Evolutionary conservation across 2,329 filamentous ascomycete genomes (phyloP), one percentile per base, ranked within the genome.

Genomic region (Fusarium sp.): DNA sequence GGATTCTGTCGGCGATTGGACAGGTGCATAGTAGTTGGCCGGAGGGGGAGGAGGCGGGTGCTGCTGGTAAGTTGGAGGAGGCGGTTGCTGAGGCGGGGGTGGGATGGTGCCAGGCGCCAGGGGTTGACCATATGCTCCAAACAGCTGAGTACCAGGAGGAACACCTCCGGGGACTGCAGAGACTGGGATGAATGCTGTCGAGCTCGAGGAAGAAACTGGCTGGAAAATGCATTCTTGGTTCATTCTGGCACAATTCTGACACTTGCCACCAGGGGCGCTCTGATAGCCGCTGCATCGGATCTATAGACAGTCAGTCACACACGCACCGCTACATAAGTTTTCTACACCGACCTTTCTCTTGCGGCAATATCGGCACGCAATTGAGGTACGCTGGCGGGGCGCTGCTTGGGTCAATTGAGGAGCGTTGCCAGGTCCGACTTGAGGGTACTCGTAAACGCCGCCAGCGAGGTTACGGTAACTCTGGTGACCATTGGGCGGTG

Each of bases 191-290:
- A 90, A 90, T 1, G 89, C 88, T 1, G 88, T 89, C 6, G 87
- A 87, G 42, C 86, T 86, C 13, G 87, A 87, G 0, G 86, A 88
- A 5, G 87, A 89, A 1, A 90, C 89, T 0, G 89, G 89, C 76
- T 90, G 89, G 68, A 91, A 90, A 16, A 90, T 85, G 69, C 89
- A 91, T 70, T 91, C 89, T 74, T 90, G 89, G 58, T 89, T 89
- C 82, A 90, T 89, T 71, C 89, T 88, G 42, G 89, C 88, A 75
- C 89, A 91, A 74, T 90, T 91, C 64, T 88, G 86, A 73, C 89
- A 91, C 72, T 90, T 89, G 13, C 89, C 89, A 22, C 89, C 89
- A 0, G 87, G 87, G 0, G 87, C 88, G 70, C 88, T 89, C 67
- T 89, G 86, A 71, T 90, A 90, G 31, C 89, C 89, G 70, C 88